These are phyloP conservation scores for Ustilago vetiveriae DNA, from an alignment of 1,284 basidiomycete species.

Conservation along the genomic window DNA sequence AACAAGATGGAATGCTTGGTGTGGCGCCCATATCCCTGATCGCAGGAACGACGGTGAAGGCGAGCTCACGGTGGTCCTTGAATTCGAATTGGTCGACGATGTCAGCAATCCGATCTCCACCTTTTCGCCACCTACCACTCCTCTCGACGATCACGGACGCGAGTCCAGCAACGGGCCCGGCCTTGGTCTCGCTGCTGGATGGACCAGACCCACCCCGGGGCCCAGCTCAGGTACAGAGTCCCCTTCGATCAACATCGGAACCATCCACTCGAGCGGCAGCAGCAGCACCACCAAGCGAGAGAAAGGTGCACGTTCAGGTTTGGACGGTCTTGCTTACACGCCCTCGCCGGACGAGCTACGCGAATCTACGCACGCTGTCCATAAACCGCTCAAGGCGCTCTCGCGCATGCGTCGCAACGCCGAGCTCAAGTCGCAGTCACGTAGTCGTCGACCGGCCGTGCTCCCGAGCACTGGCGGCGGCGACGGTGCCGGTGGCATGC, in stretches of 20 bases:
- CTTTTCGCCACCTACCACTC: conserved; percentile 43
- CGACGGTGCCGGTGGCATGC: conserved; percentile 42
- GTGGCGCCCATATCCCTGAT: conserved; percentile 74
- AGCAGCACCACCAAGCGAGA: conserved; percentile 20
- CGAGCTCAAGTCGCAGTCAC: conserved; percentile 27
- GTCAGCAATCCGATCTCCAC: conserved; percentile 74
- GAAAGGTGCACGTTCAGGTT: conserved; percentile 17
- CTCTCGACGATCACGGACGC: conserved; percentile 15
- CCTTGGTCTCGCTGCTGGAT: conserved; percentile 20
- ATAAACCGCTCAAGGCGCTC: conserved; percentile 79
- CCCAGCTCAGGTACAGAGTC: conserved; percentile 16
- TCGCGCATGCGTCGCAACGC: conserved; percentile 70
- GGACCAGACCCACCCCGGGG: background rate
- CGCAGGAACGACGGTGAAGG: conserved; percentile 30
- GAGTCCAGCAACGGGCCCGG: conserved; percentile 54
- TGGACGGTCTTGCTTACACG: conserved; percentile 47
- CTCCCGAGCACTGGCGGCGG: conserved; percentile 27
- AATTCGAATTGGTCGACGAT: conserved; percentile 84
- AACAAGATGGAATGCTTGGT: conserved; percentile 83
- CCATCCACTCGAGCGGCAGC: conserved; percentile 41
- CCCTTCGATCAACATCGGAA: conserved; percentile 37
- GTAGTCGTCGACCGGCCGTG: conserved; percentile 25
- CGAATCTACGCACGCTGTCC: conserved; percentile 78
- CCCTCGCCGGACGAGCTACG: conserved; percentile 71
- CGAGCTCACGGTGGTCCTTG: conserved; percentile 70